Percentiles rank a stretch among this genome's conserved stretches.
Evolutionary conservation across 2,329 filamentous ascomycete species (phyloP).

Genomic region (Penicillium sp.): DNA sequence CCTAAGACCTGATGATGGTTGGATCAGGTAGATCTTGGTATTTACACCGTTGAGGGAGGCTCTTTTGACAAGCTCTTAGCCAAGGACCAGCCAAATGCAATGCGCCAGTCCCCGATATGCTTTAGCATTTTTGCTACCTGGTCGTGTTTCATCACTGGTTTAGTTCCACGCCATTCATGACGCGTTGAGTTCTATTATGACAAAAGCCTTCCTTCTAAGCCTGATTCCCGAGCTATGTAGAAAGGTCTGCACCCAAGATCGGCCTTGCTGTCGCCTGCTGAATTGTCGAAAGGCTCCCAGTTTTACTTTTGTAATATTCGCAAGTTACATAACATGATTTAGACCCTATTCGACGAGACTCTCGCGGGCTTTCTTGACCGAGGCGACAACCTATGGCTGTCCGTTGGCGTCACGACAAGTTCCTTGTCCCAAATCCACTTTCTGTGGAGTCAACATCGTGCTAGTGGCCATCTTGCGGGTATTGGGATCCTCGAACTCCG

Average conservation of each 20-base stretch:
- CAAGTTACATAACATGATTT: conserved; percentile 62
- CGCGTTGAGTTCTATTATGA: background rate
- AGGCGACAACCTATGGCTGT: conserved; percentile 36
- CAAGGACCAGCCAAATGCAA: conserved; percentile 25
- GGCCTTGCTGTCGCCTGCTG: conserved; percentile 82
- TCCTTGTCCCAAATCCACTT: conserved; percentile 37
- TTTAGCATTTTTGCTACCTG: conserved; percentile 67
- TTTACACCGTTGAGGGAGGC: conserved; percentile 60
- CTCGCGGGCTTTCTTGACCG: conserved; percentile 23
- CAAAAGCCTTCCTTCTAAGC: conserved; percentile 8
- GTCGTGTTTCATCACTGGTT: conserved; percentile 40
- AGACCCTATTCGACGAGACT: conserved; percentile 62
- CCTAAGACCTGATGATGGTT: conserved; percentile 96
- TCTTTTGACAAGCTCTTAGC: conserved; percentile 13
- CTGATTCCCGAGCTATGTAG: conserved; percentile 2
- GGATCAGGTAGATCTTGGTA: conserved; percentile 92
- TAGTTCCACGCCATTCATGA: background rate
- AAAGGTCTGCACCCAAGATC: conserved; percentile 61
- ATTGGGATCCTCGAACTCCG: background rate
- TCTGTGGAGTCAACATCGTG: conserved; percentile 15
- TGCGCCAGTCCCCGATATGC: conserved; percentile 76
- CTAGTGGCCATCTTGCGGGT: background rate
- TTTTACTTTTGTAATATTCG: conserved; percentile 48
- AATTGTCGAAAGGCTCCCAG: conserved; percentile 77
- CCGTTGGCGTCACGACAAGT: conserved; percentile 36